Base-by-base conservation (phyloP, 1,284 basidiomycete species). In the Irpex sp. region DNA sequence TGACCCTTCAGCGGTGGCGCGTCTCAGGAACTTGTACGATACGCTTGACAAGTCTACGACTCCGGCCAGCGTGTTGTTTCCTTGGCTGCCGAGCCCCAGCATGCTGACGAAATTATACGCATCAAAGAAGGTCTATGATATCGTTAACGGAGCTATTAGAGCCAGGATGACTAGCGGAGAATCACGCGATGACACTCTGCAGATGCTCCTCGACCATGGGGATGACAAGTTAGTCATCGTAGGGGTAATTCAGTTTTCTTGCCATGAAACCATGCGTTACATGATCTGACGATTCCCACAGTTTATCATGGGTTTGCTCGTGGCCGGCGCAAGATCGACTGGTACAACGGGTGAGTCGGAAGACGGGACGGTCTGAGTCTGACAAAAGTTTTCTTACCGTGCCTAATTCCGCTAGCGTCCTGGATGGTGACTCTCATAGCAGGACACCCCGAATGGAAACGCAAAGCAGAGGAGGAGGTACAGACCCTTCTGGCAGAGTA, bases 231-330 rank as follows among this genome's bases (percentile, higher is more conserved):
- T 85, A 61, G 80, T 87, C 51, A 81, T 91, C 63, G 82, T 91
- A 57, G 89, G 89, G 64, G 89, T 90, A 73, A 73, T 49, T 66
- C 68, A 54, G 55, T 58, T 61, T 58, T 63, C 67, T 65, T 60
- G 60, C 21, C 26, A 51, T 19, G 17, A 51, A 17, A 36, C 60
- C 37, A 51, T 62, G 40, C 58, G 57, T 49, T 54, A 19, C n/a
- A 57, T 13, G 65, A 34, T 62, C 63, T 61, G 56, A 62, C 62
- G 34, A 36, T 56, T 63, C 69, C 61, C 70, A 65, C 69, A 91
- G 88, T 91, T 91, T 73, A 88, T 90, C 61, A 90, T 91, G 86
- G 89, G 89, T 38, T 76, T 91, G 7, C 78, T 91, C 61, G 86
- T 89, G 62, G 89, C 89, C 37, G 89, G 89, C 17, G 85, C 89